Evolutionary conservation across 1,139 yeast species (phyloP).

Genomic region (Hemisphaericaspora xylanilytica): DNA sequence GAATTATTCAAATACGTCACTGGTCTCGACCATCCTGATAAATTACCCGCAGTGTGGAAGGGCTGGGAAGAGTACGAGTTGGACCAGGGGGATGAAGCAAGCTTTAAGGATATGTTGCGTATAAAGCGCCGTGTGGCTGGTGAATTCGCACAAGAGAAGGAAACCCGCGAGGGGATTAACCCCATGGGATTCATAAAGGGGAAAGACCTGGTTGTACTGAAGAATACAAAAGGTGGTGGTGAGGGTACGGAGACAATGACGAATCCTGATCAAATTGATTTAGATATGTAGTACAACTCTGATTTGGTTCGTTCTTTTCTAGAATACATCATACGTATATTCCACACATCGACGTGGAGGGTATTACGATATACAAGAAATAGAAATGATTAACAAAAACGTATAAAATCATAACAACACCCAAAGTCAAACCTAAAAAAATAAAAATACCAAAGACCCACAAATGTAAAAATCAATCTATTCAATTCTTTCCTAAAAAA

Average conservation of each 20-base stretch:
- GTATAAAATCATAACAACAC: neutral
- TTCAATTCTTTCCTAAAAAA: neutral
- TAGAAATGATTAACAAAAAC: too few species aligned
- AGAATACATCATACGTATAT: neutral
- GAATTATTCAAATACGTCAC: conserved; percentile 48
- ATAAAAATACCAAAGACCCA: neutral
- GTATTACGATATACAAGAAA: too few species aligned
- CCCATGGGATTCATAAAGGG: conserved; percentile 60
- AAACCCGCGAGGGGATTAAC: conserved; percentile 24
- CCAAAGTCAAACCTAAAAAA: neutral
- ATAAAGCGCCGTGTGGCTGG: conserved; percentile 42
- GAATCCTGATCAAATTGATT: conserved; percentile 70
- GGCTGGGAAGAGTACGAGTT: conserved; percentile 77
- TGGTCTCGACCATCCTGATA: conserved; percentile 20
- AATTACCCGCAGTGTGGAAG: conserved; percentile 46
- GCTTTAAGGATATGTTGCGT: conserved; percentile 73
- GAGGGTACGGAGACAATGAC: conserved; percentile 1
- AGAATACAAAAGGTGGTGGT: neutral
- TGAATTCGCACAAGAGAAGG: conserved; percentile 35
- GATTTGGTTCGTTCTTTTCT: too few species aligned
- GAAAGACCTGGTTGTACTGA: conserved; percentile 22
- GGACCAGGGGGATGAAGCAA: conserved; percentile 63
- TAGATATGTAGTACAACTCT: conserved; percentile 43
- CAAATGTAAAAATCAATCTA: too few species aligned
- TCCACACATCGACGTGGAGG: neutral